Evolutionary conservation across 257 asterid genomes (phyloP), one percentile per base, ranked within the genome.

Genomic region (Marsdenia floribunda): DNA sequence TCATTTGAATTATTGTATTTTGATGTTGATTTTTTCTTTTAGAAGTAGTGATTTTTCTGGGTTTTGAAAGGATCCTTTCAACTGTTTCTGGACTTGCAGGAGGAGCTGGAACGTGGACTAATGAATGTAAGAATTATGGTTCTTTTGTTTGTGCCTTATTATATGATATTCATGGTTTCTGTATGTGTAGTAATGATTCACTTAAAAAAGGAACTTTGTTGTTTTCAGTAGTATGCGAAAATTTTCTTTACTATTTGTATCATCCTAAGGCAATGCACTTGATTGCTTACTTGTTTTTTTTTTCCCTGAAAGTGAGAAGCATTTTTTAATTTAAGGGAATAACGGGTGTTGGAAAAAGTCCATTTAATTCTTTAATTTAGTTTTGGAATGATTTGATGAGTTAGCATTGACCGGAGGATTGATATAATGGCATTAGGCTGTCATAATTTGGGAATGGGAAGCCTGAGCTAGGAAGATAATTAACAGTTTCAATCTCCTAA

Each of bases 51-150:
- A n/a, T 37, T 66, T 33, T 49, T 4, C 9, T 24, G 50, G 29
- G 14, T 35, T 33, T 55, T 53, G 0, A 11, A 49, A 33, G 50
- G 21, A 24, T 29, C 52, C 13, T 14, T 18, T 63, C 50, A 63
- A 29, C 38, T 54, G 70, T 74, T 80, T 79, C 35, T 66, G 77
- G 70, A 47, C 69, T 82, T 61, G 71, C 96, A 92, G 98, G 96
- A 83, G 85, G 98, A 89, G 91, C 88, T 90, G 84, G 97, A 91
- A 87, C 89, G 72, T 24, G 97, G 97, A 78, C 88, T 94, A 18
- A 66, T 83, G 82, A 90, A 84, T 52, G 97, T 89, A 77, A 82
- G 94, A 11, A 67, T 49, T 73, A 40, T 57, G 53, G 13, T 70
- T 54, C 24, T 66, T 4, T 81, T 53, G 1, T 66, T 72, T 29